Conservation (phyloP, 257 asterid genomes). For the Nicotiana attenuata region DNA sequence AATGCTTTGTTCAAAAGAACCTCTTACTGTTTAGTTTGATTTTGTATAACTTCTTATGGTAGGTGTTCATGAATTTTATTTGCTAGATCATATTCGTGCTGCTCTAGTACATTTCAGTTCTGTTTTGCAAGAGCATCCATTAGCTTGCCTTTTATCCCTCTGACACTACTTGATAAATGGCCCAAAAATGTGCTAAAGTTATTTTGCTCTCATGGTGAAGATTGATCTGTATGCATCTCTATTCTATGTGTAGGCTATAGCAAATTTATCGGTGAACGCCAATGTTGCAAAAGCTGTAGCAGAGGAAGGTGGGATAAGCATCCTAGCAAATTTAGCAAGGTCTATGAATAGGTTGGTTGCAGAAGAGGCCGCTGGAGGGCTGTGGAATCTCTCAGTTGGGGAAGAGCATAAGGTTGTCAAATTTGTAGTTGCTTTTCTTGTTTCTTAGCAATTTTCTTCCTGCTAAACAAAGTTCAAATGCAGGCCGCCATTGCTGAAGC, state of each 20-base stretch:
- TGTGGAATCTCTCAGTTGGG: conserved; percentile 87
- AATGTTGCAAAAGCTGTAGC: conserved; percentile 90
- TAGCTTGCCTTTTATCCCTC: not conserved
- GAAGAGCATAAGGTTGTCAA: conserved; percentile 75
- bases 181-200: not conserved
- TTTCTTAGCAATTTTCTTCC: not conserved
- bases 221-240: conserved; percentile 15
- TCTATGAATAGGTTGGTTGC: conserved; percentile 74
- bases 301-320: conserved; percentile 74
- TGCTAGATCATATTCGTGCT: conserved; percentile 1
- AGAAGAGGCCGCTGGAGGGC: conserved; percentile 89
- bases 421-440: not conserved
- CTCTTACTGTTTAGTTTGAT: not conserved
- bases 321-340: conserved; percentile 62
- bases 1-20: not conserved
- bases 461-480: conserved; percentile 16
- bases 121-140: not conserved
- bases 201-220: not conserved
- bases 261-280: conserved; percentile 68
- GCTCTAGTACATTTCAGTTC: not conserved
- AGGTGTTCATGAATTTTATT: not conserved
- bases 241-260: conserved; percentile 53
- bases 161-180: conserved; percentile 7
- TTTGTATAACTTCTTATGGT: not conserved
- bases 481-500: conserved; percentile 83